These are phyloP conservation scores for Fusarium staphyleae DNA, from an alignment of 2,329 filamentous ascomycete genomes.

Conservation along the genomic window DNA sequence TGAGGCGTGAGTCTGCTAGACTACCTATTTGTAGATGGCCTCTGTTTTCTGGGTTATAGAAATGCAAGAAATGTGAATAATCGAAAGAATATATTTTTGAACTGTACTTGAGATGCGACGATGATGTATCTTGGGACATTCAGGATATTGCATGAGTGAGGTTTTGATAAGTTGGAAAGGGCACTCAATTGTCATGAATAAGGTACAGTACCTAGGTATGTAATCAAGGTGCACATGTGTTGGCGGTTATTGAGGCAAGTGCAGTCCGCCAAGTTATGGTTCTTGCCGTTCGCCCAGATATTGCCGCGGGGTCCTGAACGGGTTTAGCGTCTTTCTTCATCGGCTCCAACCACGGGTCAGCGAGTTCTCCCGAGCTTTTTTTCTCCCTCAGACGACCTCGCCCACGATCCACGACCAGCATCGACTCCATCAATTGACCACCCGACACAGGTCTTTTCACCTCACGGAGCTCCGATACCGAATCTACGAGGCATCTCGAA, in stretches of 20 bases:
- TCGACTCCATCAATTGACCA: conserved; percentile 49
- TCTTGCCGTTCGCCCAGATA: conserved; percentile 30
- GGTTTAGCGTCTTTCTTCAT: conserved; percentile 41
- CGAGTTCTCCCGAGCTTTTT: conserved; percentile 59
- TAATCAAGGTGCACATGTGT: too few species aligned
- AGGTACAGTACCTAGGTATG: too few species aligned
- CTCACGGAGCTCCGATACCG: conserved; percentile 40
- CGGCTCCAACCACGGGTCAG: conserved; percentile 43
- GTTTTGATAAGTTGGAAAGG: not conserved
- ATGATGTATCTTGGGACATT: not conserved
- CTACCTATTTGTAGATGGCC: conserved; percentile 14
- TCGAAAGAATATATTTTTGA: not conserved
- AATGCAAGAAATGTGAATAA: conserved; percentile 23
- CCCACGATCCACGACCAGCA: conserved; percentile 37
- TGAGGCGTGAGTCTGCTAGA: conserved; percentile 29
- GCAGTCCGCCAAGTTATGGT: conserved; percentile 5
- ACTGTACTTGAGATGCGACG: not conserved
- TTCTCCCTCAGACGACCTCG: conserved; percentile 49
- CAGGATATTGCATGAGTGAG: not conserved
- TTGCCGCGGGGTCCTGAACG: conserved; percentile 36
- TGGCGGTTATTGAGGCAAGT: not conserved
- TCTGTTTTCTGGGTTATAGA: conserved; percentile 33
- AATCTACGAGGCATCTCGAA: conserved; percentile 36
- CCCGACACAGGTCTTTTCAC: conserved; percentile 37
- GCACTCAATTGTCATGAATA: not conserved